Evolutionary conservation across 2,329 filamentous ascomycete genomes (phyloP), one percentile per base, ranked within the genome.

Genomic region (Dactylellina cionopaga): DNA sequence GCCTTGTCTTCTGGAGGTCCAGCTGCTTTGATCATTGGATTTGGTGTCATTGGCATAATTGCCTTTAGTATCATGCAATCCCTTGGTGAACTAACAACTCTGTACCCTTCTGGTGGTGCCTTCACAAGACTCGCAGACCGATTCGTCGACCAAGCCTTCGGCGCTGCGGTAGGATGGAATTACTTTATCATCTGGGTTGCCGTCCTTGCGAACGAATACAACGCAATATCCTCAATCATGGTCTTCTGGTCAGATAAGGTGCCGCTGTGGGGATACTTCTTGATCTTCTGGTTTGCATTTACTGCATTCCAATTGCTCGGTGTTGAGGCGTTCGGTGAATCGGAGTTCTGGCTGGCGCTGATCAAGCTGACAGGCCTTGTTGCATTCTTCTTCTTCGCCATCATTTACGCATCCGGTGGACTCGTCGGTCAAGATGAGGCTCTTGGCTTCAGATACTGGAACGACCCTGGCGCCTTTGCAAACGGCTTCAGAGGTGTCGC

Each of bases 151-250:
- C 88, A 87, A 9, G 88, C 88, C 63, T 82, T 92, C 49, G 90
- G 89, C 5, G 92, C 92, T 77, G 85, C 90, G 17, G 90, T 92
- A 85, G 90, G 91, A 17, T 93, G 90, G 90, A 88, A 91, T 70
- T 93, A 93, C 80, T 93, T 89, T 88, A 92, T 92, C 78, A 88
- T 85, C 35, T 93, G 89, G 89, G 84, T 87, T 15, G 87, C 89
- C 65, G 92, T 90, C 0, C 90, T 87, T 75, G 89, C 89, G 0
- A 84, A 92, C 6, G 90, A 93, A 78, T 83, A 92, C 37, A 90
- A 87, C 0, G 89, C 89, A 0, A 87, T 89, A 0, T 90, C 89
- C 3, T 82, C 92, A 49, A 90, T 92, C 63, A 90, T 92, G 74
- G 87, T 92, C 78, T 92, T 89, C 79, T 92, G 90, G 90, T 83